Evolutionary conservation across 2,329 filamentous ascomycete species (phyloP), one percentile per base, ranked within the genome.

Genomic region (Taxawa tesnikishii): DNA sequence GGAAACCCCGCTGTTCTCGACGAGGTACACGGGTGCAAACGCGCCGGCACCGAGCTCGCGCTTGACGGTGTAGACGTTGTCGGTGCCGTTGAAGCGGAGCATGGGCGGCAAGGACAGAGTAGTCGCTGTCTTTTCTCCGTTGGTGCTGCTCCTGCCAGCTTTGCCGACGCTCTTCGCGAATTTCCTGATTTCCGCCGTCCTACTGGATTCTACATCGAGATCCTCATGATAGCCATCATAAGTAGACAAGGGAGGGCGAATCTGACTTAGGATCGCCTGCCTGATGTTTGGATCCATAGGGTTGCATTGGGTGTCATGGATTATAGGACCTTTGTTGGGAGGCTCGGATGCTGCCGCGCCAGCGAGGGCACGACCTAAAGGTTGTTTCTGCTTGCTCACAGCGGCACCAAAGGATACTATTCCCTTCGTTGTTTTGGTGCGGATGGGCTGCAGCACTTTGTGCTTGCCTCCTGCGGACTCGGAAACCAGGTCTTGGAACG

Each of bases 21-120:
- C 79, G 1, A 98, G 72, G 51, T 94, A 98, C 3, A 98, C 90
- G 0, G 90, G 88, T 1, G 88, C 90, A 56, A 92, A 98, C 1
- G 90, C 90, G 6, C 90, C 90, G 16, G 85, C 83, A 1, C 90
- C 90, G 9, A 98, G 73, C 53, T 96, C 85, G 30, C 79, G 75
- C 49, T 80, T 83, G 35, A 96, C 59, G 1, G 73, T 79, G 55
- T 94, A 98, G 26, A 68, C 70, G 24, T 75, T 66, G 14, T 69
- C 60, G 2, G 72, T 67, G 24, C 73, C 73, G 0, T 73, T 66
- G 38, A 94, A 82, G 26, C 73, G 63, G 14, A 96, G 65, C 4
- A 70, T 63, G 0, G 83, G 75, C 0, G 75, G 68, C 26, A 71
- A 61, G 1, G 68, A 58, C 2, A 75, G 55, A 15, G 73, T 71